These are phyloP conservation scores for Brachypodium distachyon DNA, from an alignment of 202 grass and related monocot genomes.

Conservation along the genomic window DNA sequence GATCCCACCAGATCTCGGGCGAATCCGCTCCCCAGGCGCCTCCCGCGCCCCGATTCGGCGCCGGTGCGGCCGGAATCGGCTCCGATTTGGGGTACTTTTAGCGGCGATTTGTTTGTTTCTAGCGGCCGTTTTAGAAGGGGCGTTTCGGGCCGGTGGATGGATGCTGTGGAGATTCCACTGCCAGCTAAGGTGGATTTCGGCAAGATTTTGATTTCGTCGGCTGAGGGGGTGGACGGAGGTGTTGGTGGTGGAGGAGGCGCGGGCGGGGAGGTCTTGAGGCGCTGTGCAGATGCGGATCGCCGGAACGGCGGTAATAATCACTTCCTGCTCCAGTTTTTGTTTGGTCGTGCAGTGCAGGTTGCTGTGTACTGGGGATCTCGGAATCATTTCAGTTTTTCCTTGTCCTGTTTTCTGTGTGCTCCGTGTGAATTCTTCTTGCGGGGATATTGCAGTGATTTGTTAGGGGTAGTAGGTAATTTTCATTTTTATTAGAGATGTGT, in stretches of 20 bases:
- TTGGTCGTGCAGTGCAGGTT: neutral
- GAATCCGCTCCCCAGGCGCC: neutral
- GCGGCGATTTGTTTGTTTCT: neutral
- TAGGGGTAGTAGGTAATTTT: neutral
- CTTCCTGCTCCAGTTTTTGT: neutral
- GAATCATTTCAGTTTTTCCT: conserved; percentile 4
- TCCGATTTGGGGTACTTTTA: conserved; percentile 1
- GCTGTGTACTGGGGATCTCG: neutral
- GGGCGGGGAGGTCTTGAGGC: conserved; percentile 33
- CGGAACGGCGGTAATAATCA: conserved; percentile 22
- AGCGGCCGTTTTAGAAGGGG: neutral
- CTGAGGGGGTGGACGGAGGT: conserved; percentile 7
- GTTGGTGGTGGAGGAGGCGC: neutral
- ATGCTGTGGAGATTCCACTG: conserved; percentile 65
- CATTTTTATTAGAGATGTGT: neutral
- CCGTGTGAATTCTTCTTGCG: neutral
- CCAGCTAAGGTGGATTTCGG: conserved; percentile 60
- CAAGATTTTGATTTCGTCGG: conserved; percentile 37
- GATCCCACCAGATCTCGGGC: conserved; percentile 27
- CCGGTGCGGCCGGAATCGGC: conserved; percentile 13
- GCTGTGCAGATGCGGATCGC: conserved; percentile 34
- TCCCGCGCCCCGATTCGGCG: conserved; percentile 12
- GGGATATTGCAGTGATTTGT: neutral
- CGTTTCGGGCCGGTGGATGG: conserved; percentile 43
- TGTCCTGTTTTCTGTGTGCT: neutral